Conservation (phyloP, 2,329 filamentous ascomycete species). For the Ascochyta koolunga region DNA sequence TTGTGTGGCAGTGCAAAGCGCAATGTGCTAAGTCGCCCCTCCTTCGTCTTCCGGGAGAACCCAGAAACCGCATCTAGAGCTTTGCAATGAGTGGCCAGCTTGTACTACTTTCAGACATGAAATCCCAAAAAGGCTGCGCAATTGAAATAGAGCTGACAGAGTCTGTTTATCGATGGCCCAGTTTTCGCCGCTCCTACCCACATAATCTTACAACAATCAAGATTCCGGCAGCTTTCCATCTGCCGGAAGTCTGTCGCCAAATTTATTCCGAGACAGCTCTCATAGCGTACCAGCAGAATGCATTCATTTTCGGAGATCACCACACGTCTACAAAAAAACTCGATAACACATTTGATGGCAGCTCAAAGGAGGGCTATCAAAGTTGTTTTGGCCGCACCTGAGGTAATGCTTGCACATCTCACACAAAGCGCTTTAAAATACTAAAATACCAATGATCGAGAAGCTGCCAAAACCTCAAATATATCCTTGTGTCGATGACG, state of each 20-base stretch:
- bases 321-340: background rate
- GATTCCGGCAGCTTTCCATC: background rate
- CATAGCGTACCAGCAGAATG: background rate
- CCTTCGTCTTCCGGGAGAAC: constrained; percentile 1
- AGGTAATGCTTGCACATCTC: too few species aligned
- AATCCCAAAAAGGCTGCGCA: background rate
- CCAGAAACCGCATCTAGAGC: constrained; percentile 1
- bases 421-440: too few species aligned
- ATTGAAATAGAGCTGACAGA: background rate
- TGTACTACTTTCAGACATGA: background rate
- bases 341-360: background rate
- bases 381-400: too few species aligned
- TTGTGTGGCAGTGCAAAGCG: background rate
- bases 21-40: background rate
- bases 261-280: constrained; percentile 10
- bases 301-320: background rate
- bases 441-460: too few species aligned
- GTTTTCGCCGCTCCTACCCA: too few species aligned
- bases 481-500: too few species aligned
- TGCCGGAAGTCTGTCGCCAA: constrained; percentile 13
- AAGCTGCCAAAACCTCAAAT: too few species aligned
- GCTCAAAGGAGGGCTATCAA: background rate
- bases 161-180: too few species aligned
- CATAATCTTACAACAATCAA: background rate
- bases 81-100: background rate